These are phyloP conservation scores for Pleurotus platypus DNA, from an alignment of 768 basidiomycete genomes.

Conservation along the genomic window DNA sequence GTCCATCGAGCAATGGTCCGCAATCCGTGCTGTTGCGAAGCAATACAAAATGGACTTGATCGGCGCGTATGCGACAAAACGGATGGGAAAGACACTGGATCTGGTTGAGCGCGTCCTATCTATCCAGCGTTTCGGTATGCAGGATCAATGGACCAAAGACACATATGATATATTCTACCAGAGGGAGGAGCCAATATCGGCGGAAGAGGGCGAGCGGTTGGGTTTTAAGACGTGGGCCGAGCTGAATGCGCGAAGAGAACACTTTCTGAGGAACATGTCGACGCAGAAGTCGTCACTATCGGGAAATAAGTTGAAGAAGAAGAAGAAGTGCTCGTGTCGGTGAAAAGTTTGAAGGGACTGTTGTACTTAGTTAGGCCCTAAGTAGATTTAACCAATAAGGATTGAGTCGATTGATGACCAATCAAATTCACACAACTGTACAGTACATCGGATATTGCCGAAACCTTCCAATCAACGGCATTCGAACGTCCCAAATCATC, in stretches of 20 bases:
- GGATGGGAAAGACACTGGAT: not conserved
- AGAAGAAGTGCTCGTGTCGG: too few species aligned
- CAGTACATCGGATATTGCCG: constrained; percentile 7
- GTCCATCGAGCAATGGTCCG: not conserved
- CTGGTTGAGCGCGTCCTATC: constrained; percentile 1
- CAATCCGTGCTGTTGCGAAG: not conserved
- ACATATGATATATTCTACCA: not conserved
- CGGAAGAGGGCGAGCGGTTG: not conserved
- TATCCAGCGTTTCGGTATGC: not conserved
- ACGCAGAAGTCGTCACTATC: too few species aligned
- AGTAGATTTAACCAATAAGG: not conserved
- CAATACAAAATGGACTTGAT: not conserved
- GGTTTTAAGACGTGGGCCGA: not conserved
- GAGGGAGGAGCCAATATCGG: not conserved
- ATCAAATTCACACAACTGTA: not conserved
- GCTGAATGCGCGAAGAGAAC: not conserved
- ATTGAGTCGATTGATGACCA: not conserved
- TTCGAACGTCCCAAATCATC: constrained; percentile 32
- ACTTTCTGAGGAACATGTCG: not conserved
- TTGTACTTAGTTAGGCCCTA: too few species aligned
- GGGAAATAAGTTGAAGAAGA: too few species aligned
- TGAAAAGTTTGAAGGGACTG: too few species aligned
- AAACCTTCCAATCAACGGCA: not conserved
- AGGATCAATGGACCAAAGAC: not conserved
- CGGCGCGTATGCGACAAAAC: not conserved